phyloP scores from a whole-genome alignment of 306 rosid genomes.

The Quercus rubra region DNA sequence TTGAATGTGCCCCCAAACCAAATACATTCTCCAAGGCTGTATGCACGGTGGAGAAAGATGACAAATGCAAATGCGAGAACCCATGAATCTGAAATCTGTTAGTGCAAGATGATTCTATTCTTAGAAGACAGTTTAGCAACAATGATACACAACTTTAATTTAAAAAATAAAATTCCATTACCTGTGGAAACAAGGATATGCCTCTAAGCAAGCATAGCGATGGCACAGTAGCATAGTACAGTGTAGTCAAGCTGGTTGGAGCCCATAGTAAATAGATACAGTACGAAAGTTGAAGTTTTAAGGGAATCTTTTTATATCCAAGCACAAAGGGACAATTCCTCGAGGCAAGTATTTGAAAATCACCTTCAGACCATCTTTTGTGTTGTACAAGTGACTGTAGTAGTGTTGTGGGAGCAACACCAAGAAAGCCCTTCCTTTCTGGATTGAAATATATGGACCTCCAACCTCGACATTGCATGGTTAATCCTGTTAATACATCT shows the following conservation, averaged over 20 bases:
- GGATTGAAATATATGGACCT: conserved; percentile 12
- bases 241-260: neutral
- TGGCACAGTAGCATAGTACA: conserved; percentile 1
- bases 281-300: neutral
- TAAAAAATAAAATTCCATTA: neutral
- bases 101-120: neutral
- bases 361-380: neutral
- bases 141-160: neutral
- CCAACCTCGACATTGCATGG: conserved; percentile 23
- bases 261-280: neutral
- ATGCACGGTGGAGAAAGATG: neutral
- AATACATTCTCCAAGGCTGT: neutral
- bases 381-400: neutral
- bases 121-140: neutral
- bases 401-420: conserved; percentile 2
- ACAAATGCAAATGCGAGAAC: neutral
- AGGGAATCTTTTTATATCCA: neutral
- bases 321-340: neutral
- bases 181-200: conserved; percentile 12
- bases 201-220: conserved; percentile 1
- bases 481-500: conserved; percentile 11
- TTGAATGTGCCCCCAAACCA: neutral
- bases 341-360: neutral
- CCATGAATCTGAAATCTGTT: neutral
- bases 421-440: conserved; percentile 1